phyloP scores from a whole-genome alignment of 2,329 filamentous ascomycete genomes.

The Tolypocladium amazonense region DNA sequence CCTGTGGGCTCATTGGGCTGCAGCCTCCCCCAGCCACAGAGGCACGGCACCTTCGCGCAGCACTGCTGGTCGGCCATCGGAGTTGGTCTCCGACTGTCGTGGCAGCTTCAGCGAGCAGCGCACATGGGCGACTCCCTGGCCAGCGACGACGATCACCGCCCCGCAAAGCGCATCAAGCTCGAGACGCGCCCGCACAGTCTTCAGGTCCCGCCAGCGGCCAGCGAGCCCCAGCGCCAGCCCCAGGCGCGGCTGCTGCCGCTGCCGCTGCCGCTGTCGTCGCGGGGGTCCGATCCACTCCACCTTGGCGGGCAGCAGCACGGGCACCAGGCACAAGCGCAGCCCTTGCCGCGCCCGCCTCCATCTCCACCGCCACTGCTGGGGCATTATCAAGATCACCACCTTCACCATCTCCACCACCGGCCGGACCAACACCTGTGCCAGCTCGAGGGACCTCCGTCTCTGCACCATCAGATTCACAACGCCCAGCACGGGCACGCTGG shows the following conservation, averaged over 20 bases:
- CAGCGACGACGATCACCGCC: conserved; percentile 6
- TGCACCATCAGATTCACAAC: background rate
- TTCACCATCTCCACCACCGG: background rate
- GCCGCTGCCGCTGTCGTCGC: background rate
- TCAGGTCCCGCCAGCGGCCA: background rate
- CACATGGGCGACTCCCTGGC: conserved; percentile 8
- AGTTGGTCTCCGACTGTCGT: background rate
- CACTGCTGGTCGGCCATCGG: background rate
- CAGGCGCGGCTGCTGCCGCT: background rate
- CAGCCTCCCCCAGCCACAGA: background rate
- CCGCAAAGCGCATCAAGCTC: conserved; percentile 13
- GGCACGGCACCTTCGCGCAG: background rate
- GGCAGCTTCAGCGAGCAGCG: background rate
- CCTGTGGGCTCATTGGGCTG: background rate
- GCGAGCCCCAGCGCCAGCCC: background rate
- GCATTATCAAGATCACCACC: background rate
- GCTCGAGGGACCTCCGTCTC: background rate
- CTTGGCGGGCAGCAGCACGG: background rate
- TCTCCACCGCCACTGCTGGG: background rate
- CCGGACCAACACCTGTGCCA: background rate
- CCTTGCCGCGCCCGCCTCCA: background rate
- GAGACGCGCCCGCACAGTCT: background rate
- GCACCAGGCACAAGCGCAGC: background rate
- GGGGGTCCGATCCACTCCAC: background rate
- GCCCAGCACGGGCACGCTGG: background rate